Percentiles rank a stretch among this genome's conserved stretches.
These are phyloP conservation scores for Tanacetum coccineum DNA, from an alignment of 129 eudicot species.

Conservation along the genomic window DNA sequence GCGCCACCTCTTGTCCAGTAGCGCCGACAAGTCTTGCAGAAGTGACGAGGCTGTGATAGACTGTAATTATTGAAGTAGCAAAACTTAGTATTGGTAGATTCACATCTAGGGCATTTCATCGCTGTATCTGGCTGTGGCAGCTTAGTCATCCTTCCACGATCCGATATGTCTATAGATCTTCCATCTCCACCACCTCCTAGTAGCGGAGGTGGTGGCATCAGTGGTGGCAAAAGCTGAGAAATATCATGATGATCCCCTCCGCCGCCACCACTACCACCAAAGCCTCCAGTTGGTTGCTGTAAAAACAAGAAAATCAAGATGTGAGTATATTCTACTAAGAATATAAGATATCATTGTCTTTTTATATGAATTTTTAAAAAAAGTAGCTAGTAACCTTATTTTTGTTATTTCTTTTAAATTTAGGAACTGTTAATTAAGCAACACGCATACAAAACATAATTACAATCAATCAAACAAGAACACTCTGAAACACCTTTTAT, in stretches of 20 bases:
- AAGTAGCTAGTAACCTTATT: conserved; percentile 1
- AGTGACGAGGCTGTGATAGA: conserved; percentile 40
- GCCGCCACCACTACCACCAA: conserved; percentile 27
- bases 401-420: conserved; percentile 5
- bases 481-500: no score
- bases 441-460: no score
- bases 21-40: conserved; percentile 35
- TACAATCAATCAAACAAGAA: no score
- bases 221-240: conserved; percentile 26
- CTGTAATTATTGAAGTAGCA: conserved; percentile 49
- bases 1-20: conserved; percentile 42
- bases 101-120: conserved; percentile 42
- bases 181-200: conserved; percentile 15
- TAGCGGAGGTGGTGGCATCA: conserved; percentile 26
- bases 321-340: conserved; percentile 37
- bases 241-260: conserved; percentile 28
- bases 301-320: conserved; percentile 19
- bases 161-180: conserved; percentile 28
- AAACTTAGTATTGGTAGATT: conserved; percentile 44
- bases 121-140: conserved; percentile 32
- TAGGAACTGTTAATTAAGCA: no score
- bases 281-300: conserved; percentile 35
- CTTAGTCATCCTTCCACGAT: conserved; percentile 37
- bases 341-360: conserved; percentile 20
- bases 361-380: neutral